Base-by-base conservation (phyloP, 1,284 basidiomycete species). In the Trametes versicolor region DNA sequence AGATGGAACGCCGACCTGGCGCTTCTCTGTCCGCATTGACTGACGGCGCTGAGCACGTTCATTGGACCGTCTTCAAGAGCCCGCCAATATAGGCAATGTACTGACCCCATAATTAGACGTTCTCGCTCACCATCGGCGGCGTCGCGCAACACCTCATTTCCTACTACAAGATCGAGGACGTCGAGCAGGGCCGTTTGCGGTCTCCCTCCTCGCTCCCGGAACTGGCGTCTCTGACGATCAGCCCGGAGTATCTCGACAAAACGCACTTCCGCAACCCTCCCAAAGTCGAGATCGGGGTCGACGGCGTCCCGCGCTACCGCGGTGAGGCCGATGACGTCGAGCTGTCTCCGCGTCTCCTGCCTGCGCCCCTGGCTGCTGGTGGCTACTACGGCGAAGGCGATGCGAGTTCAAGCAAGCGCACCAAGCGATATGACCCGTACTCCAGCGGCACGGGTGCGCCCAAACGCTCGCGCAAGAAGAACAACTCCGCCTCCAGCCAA, bases 141-240 rank as follows among this genome's bases (percentile, higher is more conserved):
- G 93, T 94, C 53, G 88, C 95, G 0, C 96, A 98, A 75, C 97
- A 99, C 76, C 87, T 99, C 66, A 95, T 99, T 58, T 98, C 96
- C 1, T 98, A 99, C 82, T 99, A 99, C 85, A 92, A 91, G 69
- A 87, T 97, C 63, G 92, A 95, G 70, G 97, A 99, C 75, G 95
- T 98, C 23, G 88, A 94, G 57, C 87, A 90, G 62, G 95, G 95
- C 23, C 90, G 95, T 36, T 86, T 99, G 8, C 88, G 96, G 36
- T 86, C 94, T 0, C 97, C 97, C 0, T 97, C 95, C 0, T 93
- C 93, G 2, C 84, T 97, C 0, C 94, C 95, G 0, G 96, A 98
- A 77, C 85, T 99, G 34, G 89, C 91, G 0, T 86, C 92, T 0
- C 84, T 99, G 37, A 89, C 93, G 65, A 97, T 98, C 76, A 92